Evolutionary conservation across 23 red algal genomes (phyloP).

Genomic region (Pyropia yezoensis): DNA sequence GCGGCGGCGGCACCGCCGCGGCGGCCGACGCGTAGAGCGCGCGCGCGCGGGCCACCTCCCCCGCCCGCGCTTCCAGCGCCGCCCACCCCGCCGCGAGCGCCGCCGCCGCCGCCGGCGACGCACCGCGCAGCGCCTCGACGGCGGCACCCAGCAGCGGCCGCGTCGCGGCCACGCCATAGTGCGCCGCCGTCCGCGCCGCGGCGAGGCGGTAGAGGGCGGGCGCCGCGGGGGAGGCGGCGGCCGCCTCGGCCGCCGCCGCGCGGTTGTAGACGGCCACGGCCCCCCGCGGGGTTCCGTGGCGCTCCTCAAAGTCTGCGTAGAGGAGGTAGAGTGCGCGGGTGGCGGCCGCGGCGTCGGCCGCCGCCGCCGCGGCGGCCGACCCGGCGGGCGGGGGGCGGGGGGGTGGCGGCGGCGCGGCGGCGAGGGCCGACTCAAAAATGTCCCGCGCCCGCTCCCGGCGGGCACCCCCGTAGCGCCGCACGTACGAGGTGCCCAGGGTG

Average conservation of each 20-base stretch:
- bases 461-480: conserved; percentile 33
- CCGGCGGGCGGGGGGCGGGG: background rate
- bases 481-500: conserved; percentile 34
- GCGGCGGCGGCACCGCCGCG: too few species aligned
- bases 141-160: conserved; percentile 55
- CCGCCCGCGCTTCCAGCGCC: conserved; percentile 43
- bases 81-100: conserved; percentile 62
- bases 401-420: conserved; percentile 3
- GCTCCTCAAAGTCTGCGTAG: conserved; percentile 58
- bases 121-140: conserved; percentile 12
- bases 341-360: background rate
- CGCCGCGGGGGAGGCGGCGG: conserved; percentile 12
- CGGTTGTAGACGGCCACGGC: conserved; percentile 32
- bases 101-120: conserved; percentile 18
- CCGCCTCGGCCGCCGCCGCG: conserved; percentile 14
- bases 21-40: too few species aligned
- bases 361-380: conserved; percentile 1
- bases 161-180: conserved; percentile 39
- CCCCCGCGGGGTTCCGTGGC: conserved; percentile 18
- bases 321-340: conserved; percentile 27
- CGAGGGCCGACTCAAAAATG: conserved; percentile 56
- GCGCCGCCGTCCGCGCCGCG: conserved; percentile 20
- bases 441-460: conserved; percentile 64
- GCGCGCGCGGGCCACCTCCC: conserved; percentile 57
- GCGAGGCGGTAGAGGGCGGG: conserved; percentile 28